These are phyloP conservation scores for Lactarius quietus DNA, from an alignment of 768 basidiomycete genomes.

Conservation along the genomic window DNA sequence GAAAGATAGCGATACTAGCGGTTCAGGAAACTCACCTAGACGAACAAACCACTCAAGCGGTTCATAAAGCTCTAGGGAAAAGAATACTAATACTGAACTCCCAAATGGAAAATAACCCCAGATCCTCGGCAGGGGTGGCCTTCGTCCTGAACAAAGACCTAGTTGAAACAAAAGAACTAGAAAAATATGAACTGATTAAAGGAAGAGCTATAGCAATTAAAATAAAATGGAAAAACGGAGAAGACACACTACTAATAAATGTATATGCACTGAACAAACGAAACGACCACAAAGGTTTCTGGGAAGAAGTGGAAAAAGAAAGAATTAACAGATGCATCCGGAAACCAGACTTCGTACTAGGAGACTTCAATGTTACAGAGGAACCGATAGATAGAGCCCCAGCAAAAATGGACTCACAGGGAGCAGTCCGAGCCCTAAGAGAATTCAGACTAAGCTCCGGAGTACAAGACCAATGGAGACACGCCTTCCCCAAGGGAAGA, in stretches of 20 bases:
- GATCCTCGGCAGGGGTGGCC: too few relatives aligned
- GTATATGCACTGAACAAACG: slow-evolving; percentile 28
- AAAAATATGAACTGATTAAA: too few relatives aligned
- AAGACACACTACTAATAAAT: slow-evolving; percentile 19
- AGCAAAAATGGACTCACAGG: rapidly evolving
- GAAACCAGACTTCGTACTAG: not conserved
- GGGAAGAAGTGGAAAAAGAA: too few relatives aligned
- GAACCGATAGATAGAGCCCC: not conserved
- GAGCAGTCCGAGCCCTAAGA: not conserved
- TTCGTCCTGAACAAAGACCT: too few relatives aligned
- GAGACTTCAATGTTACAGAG: slow-evolving; percentile 10
- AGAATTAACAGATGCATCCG: too few relatives aligned
- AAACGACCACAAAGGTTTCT: slow-evolving; percentile 14
- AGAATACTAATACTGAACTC: too few relatives aligned
- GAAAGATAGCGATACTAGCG: too few relatives aligned
- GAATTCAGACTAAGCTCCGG: not conserved
- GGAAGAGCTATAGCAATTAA: not conserved
- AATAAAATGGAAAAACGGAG: slow-evolving; percentile 22
- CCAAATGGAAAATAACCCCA: too few relatives aligned
- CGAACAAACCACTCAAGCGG: too few relatives aligned
- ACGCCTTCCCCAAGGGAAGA: not conserved
- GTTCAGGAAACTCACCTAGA: too few relatives aligned
- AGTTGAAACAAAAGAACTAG: too few relatives aligned
- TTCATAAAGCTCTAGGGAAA: too few relatives aligned
- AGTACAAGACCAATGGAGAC: not conserved